Evolutionary conservation across 2,329 filamentous ascomycete genomes (phyloP), one percentile per base, ranked within the genome.

Genomic region (Oidium heveae): DNA sequence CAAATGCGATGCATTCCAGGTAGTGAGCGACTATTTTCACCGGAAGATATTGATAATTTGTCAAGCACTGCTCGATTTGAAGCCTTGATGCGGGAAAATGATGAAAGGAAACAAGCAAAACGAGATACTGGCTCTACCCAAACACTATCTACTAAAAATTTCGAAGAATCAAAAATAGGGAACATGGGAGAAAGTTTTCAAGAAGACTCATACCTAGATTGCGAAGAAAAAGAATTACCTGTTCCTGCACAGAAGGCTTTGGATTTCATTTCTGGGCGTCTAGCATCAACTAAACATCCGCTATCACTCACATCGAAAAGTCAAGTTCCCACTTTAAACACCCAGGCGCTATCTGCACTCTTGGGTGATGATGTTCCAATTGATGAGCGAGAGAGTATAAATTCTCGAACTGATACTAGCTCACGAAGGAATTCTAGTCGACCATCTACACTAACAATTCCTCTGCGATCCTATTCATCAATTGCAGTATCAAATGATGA

Each of bases 31-130:
- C 69, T 73, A 1, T 39, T 53, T 9, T 59, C 60, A n/a, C 58
- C 56, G 13, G 77, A 77, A 4, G 76, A 79, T 57, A 76, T 80
- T 59, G 79, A 80, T n/a, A 54, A 54, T 56, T 67, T 81, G 16
- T 81, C 73, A 59, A 82, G 78, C 0, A 69, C 82, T 34, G 79
- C 77, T 10, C 71, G 76, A 22, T 82, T 82, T 54, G 79, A 82
- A 54, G 78, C 77, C 2, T 64, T 82, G 46, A 82, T 82, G 79
- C 69, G 71, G 22, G 75, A 80, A 59, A 69, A 69, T 20, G 79
- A 82, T 41, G 70, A 72, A 55, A 69, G 55, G 68, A 67, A 59
- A 67, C 68, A 52, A 36, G 57, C 54, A 55, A 59, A 55, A 22
- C 18, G 52, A 33, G 34, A 53, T 55, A 54, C 55, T 34, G 52